Percentiles rank a stretch among this genome's conserved stretches.
phyloP scores from a whole-genome alignment of 768 basidiomycete genomes.

The Ephemerocybe angulata region DNA sequence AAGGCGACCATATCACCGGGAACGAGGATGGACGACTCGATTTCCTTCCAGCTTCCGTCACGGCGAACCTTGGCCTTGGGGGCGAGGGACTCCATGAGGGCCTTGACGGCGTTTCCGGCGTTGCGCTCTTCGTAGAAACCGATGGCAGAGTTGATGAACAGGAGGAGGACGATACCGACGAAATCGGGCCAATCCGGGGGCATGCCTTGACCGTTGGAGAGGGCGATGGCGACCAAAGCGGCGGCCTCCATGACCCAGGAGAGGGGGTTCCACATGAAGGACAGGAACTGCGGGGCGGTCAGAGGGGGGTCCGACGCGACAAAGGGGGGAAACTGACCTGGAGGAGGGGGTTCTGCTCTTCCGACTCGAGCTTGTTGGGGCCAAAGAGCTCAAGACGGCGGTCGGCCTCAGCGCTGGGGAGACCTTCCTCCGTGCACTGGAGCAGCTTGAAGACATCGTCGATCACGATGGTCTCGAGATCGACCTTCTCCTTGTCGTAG shows the following conservation, averaged over 20 bases:
- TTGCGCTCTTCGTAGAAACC: conserved; percentile 98
- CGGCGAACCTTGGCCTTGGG: conserved; percentile 96
- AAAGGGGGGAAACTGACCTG: conserved; percentile 48
- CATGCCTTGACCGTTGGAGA: conserved; percentile 84
- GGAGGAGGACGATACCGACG: conserved; percentile 87
- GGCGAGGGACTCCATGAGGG: conserved; percentile 98
- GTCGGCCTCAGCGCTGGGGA: conserved; percentile 69
- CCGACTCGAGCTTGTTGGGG: conserved; percentile 88
- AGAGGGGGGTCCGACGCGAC: conserved; percentile 3
- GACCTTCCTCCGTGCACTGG: conserved; percentile 82
- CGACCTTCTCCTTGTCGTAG: conserved; percentile 99
- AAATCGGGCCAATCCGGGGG: conserved; percentile 99
- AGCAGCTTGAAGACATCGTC: conserved; percentile 95
- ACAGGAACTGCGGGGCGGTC: conserved; percentile 59
- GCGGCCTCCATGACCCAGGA: conserved; percentile 99
- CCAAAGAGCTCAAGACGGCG: conserved; percentile 92
- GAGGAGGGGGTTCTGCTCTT: conserved; percentile 87
- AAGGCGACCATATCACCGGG: conserved; percentile 96
- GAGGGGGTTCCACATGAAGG: conserved; percentile 99
- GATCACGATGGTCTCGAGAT: conserved; percentile 93
- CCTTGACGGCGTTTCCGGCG: conserved; percentile 98
- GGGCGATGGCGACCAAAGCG: conserved; percentile 88
- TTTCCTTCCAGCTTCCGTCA: conserved; percentile 79
- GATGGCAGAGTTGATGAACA: conserved; percentile 93
- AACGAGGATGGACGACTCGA: conserved; percentile 86